Evolutionary conservation across 2,329 filamentous ascomycete species (phyloP), one percentile per base, ranked within the genome.

Genomic region (Albifimbria verrucaria): DNA sequence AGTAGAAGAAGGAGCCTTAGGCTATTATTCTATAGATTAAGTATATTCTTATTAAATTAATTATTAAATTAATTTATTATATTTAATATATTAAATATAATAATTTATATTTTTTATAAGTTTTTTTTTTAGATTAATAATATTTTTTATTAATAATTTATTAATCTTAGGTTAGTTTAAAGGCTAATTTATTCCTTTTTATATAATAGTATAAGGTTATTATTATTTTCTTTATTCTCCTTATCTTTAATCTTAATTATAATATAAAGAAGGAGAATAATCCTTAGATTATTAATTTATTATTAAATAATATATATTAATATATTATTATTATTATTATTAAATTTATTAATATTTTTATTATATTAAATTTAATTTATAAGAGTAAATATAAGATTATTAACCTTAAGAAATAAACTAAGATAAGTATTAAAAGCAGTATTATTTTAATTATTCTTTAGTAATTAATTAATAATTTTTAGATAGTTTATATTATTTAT

Each of bases 11-110:
- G 7, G 36, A n/a, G 11, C 15, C 15, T 32, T 17, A 7, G 25
- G 22, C 26, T 48, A 32, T 39, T 15, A 17, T 39, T 36, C 4
- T 48, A 49, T n/a, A n/a, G n/a, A n/a, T n/a, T n/a, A n/a, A n/a
- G n/a, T n/a, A n/a, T n/a, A n/a, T n/a, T n/a, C n/a, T 15, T 28
- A 20, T 39, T 48, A 48, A 39, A 2, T 48, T 39, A 21, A 9
- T 43, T 43, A 43, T 43, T 10, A 48, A 24, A 23, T 48, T 39
- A 36, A n/a, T 36, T 24, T 52, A 48, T 48, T 48, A 48, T 48
- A 48, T 36, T 7, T 21, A 17, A 43, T n/a, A 43, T n/a, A 43
- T 10, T 9, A 10, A 39, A 42, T 50, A 50, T 22, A 43, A n/a
- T 10, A 24, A 42, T 15, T 23, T 12, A 20, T 15, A 7, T 7